Evolutionary conservation across 306 rosid species (phyloP).

Genomic region (Quercus rubra): DNA sequence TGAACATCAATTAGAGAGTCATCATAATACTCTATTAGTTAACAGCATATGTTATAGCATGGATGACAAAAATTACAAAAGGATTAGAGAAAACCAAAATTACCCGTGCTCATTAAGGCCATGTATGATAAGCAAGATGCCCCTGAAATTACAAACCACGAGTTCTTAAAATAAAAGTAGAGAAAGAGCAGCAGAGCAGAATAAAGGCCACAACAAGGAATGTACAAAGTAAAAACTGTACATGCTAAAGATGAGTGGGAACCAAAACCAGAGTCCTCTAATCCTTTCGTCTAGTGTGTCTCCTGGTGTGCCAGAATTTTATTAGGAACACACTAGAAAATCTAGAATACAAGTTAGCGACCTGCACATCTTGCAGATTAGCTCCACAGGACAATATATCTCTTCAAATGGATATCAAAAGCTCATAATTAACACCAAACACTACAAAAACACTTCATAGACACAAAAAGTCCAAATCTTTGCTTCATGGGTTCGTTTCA

Average conservation of each 20-base stretch:
- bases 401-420: background rate
- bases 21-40: background rate
- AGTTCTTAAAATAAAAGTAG: conserved; percentile 13
- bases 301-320: background rate
- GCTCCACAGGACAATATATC: background rate
- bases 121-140: conserved; percentile 78
- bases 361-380: background rate
- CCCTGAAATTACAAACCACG: conserved; percentile 54
- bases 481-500: no score
- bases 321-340: background rate
- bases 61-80: background rate
- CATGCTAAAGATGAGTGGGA: conserved; percentile 3
- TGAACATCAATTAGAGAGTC: conserved; percentile 14
- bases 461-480: no score
- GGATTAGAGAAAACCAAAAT: background rate
- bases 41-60: background rate
- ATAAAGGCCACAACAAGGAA: background rate
- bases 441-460: background rate
- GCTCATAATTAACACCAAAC: no score
- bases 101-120: conserved; percentile 99
- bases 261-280: conserved; percentile 4
- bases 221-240: background rate
- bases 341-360: background rate
- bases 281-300: conserved; percentile 5
- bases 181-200: conserved; percentile 1